These are phyloP conservation scores for Lactarius tabidus DNA, from an alignment of 768 basidiomycete genomes.

Conservation along the genomic window DNA sequence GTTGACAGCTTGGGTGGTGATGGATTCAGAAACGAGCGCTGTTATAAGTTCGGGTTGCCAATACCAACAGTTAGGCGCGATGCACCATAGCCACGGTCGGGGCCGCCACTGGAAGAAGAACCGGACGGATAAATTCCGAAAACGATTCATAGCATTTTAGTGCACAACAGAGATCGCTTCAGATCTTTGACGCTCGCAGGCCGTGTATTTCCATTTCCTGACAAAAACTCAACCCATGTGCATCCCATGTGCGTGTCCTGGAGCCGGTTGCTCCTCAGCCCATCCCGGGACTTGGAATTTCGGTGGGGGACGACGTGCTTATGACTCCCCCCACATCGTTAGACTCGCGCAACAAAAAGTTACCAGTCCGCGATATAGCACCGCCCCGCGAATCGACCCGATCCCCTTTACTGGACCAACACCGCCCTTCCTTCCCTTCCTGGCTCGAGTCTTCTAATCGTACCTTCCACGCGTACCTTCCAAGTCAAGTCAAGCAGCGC, in stretches of 20 bases:
- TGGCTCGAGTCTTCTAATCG: not conserved
- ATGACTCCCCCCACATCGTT: not conserved
- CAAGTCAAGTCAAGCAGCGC: not conserved
- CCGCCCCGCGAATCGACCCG: not conserved
- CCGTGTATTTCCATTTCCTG: not conserved
- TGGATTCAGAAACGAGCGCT: not conserved
- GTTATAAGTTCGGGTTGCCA: not conserved
- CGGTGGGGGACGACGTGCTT: not conserved
- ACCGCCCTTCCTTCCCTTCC: slow-evolving; percentile 3
- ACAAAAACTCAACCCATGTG: not conserved
- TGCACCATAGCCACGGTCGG: slow-evolving; percentile 5
- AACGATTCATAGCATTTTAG: not conserved
- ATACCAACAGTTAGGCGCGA: not conserved
- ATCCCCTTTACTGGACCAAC: not conserved
- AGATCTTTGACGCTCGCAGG: not conserved
- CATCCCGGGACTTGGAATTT: not conserved
- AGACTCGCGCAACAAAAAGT: not conserved
- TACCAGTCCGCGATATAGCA: not conserved
- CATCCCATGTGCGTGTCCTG: not conserved
- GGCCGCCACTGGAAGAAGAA: not conserved
- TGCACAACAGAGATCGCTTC: not conserved
- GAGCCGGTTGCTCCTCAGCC: not conserved
- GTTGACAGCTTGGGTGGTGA: not conserved
- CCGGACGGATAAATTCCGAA: not conserved
- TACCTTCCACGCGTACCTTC: not conserved